Percentiles rank a stretch among this genome's conserved stretches.
phyloP scores from a whole-genome alignment of 768 basidiomycete genomes.

The Russula sp. region DNA sequence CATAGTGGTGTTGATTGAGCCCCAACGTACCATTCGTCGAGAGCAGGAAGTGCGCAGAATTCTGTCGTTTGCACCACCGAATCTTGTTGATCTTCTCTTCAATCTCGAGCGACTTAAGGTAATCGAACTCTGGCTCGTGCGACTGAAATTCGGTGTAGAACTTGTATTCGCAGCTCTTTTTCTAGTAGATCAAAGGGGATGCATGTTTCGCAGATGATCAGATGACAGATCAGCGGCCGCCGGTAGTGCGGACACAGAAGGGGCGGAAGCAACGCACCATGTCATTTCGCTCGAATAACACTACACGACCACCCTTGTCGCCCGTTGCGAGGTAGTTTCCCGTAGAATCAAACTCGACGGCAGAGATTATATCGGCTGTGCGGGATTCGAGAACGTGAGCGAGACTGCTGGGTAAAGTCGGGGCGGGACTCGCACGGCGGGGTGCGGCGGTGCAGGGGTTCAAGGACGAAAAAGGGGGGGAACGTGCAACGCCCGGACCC shows the following conservation, averaged over 20 bases:
- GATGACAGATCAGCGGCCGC: conserved; percentile 12
- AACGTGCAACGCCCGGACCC: conserved; percentile 15
- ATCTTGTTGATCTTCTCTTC: conserved; percentile 99
- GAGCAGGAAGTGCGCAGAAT: conserved; percentile 92
- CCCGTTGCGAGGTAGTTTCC: conserved; percentile 99
- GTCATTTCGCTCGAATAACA: conserved; percentile 98
- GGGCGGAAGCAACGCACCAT: conserved; percentile 49
- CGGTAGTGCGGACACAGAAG: neutral
- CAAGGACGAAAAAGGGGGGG: neutral
- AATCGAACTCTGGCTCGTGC: conserved; percentile 99
- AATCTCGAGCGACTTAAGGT: conserved; percentile 98
- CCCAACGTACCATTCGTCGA: conserved; percentile 83
- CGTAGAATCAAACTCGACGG: conserved; percentile 99
- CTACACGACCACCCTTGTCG: conserved; percentile 98
- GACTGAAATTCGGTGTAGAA: conserved; percentile 99
- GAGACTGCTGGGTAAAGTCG: conserved; percentile 15
- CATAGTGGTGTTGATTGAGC: conserved; percentile 6
- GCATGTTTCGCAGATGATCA: conserved; percentile 21
- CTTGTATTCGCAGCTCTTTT: conserved; percentile 99
- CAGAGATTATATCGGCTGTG: conserved; percentile 98
- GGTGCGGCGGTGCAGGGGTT: conserved; percentile 12
- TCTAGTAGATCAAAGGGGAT: conserved; percentile 42
- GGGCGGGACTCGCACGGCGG: neutral
- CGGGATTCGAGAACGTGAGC: conserved; percentile 7
- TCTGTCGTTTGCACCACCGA: conserved; percentile 99